These are phyloP conservation scores for Athelia sp. DNA, from an alignment of 1,284 basidiomycete species.

Conservation along the genomic window DNA sequence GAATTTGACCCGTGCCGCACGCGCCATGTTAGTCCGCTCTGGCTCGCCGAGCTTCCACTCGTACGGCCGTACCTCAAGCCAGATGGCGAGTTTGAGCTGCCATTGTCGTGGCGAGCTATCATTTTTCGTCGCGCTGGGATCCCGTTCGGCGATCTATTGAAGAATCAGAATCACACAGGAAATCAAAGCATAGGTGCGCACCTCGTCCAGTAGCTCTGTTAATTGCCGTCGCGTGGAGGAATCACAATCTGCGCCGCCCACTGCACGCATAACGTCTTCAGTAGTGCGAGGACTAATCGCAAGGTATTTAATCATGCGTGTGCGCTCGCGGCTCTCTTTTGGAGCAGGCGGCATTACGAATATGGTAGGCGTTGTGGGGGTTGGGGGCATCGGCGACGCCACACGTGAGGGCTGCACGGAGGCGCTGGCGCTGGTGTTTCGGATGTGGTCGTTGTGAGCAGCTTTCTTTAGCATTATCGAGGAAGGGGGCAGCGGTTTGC, in stretches of 20 bases:
- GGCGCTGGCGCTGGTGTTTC: conserved; percentile 23
- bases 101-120: conserved; percentile 36
- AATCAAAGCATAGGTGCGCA: conserved; percentile 21
- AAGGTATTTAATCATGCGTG: conserved; percentile 50
- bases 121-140: conserved; percentile 26
- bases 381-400: conserved; percentile 21
- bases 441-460: conserved; percentile 20
- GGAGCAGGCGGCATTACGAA: conserved; percentile 12
- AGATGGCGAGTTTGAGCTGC: conserved; percentile 47
- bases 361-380: conserved; percentile 18
- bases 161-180: conserved; percentile 2
- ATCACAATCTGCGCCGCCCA: conserved; percentile 32
- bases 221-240: conserved; percentile 31
- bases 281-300: conserved; percentile 41
- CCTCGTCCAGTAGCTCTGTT: conserved; percentile 42
- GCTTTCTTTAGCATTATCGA: conserved; percentile 27
- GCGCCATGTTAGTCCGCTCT: conserved; percentile 41
- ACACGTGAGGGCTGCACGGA: conserved; percentile 12
- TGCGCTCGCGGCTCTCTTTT: conserved; percentile 24
- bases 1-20: conserved; percentile 43
- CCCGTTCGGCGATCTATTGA: conserved; percentile 46
- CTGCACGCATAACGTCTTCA: conserved; percentile 37
- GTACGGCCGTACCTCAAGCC: conserved; percentile 65
- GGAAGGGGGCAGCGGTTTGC: conserved; percentile 25
- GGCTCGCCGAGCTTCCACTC: conserved; percentile 47